Evolutionary conservation across 129 eudicot genomes (phyloP).

Genomic region (Helianthus annuus): HanXRQr2.0-SUNRISE NC_035442.2:114075521-114076020

Average conservation of each 20-base stretch:
- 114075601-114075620: neutral
- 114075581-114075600: neutral
- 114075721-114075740: slow-evolving; percentile 44
- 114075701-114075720: slow-evolving; percentile 36
- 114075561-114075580: too few species aligned
- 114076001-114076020: too few species aligned
- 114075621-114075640: neutral
- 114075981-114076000: too few species aligned
- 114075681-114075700: slow-evolving; percentile 45
- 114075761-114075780: slow-evolving; percentile 43
- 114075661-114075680: slow-evolving; percentile 52
- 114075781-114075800: slow-evolving; percentile 61
- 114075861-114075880: too few species aligned
- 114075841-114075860: neutral
- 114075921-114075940: too few species aligned
- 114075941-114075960: too few species aligned
- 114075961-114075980: too few species aligned
- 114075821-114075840: slow-evolving; percentile 30
- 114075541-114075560: too few species aligned
- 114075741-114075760: slow-evolving; percentile 27
- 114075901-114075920: too few species aligned
- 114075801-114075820: slow-evolving; percentile 37
- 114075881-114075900: too few species aligned
- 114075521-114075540: too few species aligned
- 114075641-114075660: slow-evolving; percentile 28